Conservation (phyloP, 2,329 filamentous ascomycete species). For the Trichoderma afroharzianum region DNA sequence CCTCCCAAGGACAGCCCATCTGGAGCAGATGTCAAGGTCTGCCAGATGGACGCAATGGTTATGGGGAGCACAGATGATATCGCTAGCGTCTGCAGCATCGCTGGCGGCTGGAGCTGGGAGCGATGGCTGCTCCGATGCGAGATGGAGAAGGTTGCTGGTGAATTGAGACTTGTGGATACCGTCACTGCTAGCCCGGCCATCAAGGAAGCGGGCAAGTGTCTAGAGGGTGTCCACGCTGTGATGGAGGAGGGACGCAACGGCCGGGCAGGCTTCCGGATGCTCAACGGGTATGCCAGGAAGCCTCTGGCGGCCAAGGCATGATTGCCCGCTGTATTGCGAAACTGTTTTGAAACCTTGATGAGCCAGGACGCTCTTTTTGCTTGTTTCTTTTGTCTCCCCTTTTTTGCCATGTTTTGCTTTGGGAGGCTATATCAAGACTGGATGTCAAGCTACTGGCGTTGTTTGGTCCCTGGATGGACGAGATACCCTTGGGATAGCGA, state of each 20-base stretch:
- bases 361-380: conserved; percentile 4
- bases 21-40: conserved; percentile 41
- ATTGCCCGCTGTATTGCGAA: neutral
- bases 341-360: neutral
- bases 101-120: conserved; percentile 92
- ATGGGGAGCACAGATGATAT: conserved; percentile 66
- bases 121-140: conserved; percentile 89
- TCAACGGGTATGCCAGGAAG: conserved; percentile 64
- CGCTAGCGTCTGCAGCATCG: conserved; percentile 73
- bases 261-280: conserved; percentile 57
- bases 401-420: neutral
- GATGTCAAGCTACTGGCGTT: neutral
- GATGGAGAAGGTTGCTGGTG: conserved; percentile 72
- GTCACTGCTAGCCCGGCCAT: conserved; percentile 49
- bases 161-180: conserved; percentile 53
- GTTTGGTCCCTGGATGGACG: neutral
- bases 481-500: neutral
- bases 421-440: neutral
- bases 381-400: neutral
- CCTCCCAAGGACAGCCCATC: conserved; percentile 34
- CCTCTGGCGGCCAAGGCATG: conserved; percentile 34
- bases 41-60: conserved; percentile 60
- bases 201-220: conserved; percentile 54
- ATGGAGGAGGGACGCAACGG: conserved; percentile 60
- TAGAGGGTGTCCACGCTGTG: conserved; percentile 57